These are phyloP conservation scores for Tetrastigma voinierianum DNA, from an alignment of 164 flowering plant species.

Conservation along the genomic window DNA sequence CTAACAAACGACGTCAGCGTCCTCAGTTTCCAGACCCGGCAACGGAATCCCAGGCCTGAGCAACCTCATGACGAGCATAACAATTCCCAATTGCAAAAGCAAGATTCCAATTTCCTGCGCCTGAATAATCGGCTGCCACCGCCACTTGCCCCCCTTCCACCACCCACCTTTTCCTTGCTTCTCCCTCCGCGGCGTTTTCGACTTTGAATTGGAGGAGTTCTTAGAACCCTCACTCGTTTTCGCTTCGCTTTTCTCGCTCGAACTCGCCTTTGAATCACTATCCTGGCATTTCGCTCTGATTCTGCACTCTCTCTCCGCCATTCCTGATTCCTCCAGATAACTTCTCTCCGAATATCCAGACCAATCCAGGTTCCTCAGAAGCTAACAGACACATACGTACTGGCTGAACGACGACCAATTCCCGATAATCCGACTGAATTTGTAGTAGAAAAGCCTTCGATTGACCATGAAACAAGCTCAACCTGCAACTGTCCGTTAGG, in stretches of 20 bases:
- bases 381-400: constrained; percentile 16
- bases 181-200: constrained; percentile 38
- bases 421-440: constrained; percentile 16
- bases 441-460: constrained; percentile 26
- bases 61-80: constrained; percentile 77
- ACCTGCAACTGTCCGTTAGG: constrained; percentile 10
- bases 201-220: constrained; percentile 29
- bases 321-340: constrained; percentile 10
- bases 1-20: constrained; percentile 56
- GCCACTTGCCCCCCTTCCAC: constrained; percentile 59
- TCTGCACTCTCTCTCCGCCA: constrained; percentile 19
- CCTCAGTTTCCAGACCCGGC: constrained; percentile 75
- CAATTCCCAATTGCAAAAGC: constrained; percentile 77
- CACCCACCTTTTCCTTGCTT: constrained; percentile 54
- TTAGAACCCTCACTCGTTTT: constrained; percentile 25
- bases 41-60: constrained; percentile 77
- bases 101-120: constrained; percentile 80
- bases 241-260: constrained; percentile 40
- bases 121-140: constrained; percentile 83
- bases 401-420: constrained; percentile 15
- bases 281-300: constrained; percentile 55
- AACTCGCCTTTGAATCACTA: constrained; percentile 39
- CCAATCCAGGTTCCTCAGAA: constrained; percentile 18
- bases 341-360: constrained; percentile 35
- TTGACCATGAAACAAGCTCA: constrained; percentile 20